Conservation (phyloP, 2,329 filamentous ascomycete species). For the Calonectria ilicicola region DNA sequence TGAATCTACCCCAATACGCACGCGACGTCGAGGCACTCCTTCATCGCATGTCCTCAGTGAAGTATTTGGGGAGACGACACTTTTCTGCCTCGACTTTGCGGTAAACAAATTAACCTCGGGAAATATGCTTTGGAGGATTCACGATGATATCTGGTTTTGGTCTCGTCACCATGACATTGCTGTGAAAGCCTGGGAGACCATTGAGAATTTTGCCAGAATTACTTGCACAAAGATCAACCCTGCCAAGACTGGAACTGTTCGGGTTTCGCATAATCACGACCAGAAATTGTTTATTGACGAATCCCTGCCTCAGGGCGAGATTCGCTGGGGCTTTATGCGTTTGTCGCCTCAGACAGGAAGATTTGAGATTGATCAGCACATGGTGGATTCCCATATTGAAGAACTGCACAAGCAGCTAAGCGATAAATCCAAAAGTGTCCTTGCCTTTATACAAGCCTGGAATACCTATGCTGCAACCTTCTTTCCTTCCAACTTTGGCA, state of each 20-base stretch:
- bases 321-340: slow-evolving; percentile 68
- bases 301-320: slow-evolving; percentile 59
- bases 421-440: slow-evolving; percentile 62
- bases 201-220: slow-evolving; percentile 64
- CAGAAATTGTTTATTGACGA: slow-evolving; percentile 39
- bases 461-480: slow-evolving; percentile 65
- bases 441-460: slow-evolving; percentile 61
- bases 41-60: slow-evolving; percentile 70
- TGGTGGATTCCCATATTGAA: slow-evolving; percentile 69
- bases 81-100: slow-evolving; percentile 75
- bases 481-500: slow-evolving; percentile 65
- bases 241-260: slow-evolving; percentile 61
- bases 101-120: slow-evolving; percentile 70
- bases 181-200: slow-evolving; percentile 69
- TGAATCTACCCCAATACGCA: slow-evolving; percentile 53
- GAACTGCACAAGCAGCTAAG: slow-evolving; percentile 70
- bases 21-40: slow-evolving; percentile 68
- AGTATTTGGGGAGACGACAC: slow-evolving; percentile 68
- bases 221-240: slow-evolving; percentile 70
- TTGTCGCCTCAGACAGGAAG: slow-evolving; percentile 64
- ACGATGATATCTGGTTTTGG: slow-evolving; percentile 79
- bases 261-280: slow-evolving; percentile 47
- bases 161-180: slow-evolving; percentile 62
- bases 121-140: slow-evolving; percentile 68
- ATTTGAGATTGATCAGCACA: slow-evolving; percentile 69